Base-by-base conservation (phyloP, 768 basidiomycete genomes). In the Tremella fuciformis region DNA sequence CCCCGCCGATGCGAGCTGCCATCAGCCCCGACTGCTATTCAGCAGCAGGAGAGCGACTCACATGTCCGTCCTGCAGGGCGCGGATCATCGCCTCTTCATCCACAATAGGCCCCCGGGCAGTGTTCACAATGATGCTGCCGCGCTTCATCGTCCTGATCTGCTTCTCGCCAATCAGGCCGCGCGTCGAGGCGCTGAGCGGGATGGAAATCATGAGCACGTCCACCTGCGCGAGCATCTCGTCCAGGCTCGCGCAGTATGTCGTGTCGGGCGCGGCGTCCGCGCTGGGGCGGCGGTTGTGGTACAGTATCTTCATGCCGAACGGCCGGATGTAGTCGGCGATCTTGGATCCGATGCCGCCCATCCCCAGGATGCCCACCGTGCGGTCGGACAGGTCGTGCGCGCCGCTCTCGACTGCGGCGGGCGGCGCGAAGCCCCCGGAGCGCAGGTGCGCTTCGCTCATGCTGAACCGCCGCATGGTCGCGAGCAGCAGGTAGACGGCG, bases 191-290 rank as follows among this genome's bases (percentile, higher is more conserved):
- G 51, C 83, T 82, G 42, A 93, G 79, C 1, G 92, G 92, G 3
- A 91, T 84, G 73, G 91, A 88, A n/a, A 96, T 80, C 64, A 88
- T 89, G 64, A 94, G 78, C 49, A 92, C 86, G 73, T 96, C 92
- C 3, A 87, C 79, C 68, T 83, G 80, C 18, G 74, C 80, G 42
- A 91, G 79, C 78, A 96, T 82, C 64, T 79, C 82, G 50, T 82
- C 79, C 24, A 85, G 55, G 40, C 82, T 79, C 29, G 78, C 78
- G 62, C 85, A 85, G 75, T 93, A 96, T 72, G 86, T 83, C 49
- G 67, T 58, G 66, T 84, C 85, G 81, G 86, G 91, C 29, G 77
- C 80, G 2, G 0, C 88, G 87, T 1, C 84, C 85, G 51, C 83
- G 75, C 4, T 59, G 58, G 8, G 79, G 68, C 79, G 82, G 34